Evolutionary conservation across 1,284 basidiomycete species (phyloP).

Genomic region (Sparassis latifolia): DNA sequence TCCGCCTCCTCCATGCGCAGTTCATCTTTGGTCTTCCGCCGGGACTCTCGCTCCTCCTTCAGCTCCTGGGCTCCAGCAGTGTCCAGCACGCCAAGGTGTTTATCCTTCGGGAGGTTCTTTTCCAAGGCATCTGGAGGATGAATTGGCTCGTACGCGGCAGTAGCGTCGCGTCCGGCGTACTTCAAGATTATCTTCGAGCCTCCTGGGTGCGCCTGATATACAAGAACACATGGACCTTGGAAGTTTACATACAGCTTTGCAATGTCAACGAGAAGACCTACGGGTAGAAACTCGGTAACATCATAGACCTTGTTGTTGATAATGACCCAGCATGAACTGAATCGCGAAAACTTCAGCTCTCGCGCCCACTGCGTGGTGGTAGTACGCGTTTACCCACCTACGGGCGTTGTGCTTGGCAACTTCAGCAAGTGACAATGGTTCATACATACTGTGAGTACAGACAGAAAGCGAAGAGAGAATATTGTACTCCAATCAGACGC

Average conservation of each 20-base stretch:
- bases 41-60: conserved; percentile 32
- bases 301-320: conserved; percentile 74
- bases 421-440: conserved; percentile 28
- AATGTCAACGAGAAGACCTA: conserved; percentile 21
- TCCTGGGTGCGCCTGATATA: conserved; percentile 70
- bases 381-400: conserved; percentile 29
- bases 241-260: neutral
- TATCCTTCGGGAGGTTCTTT: conserved; percentile 55
- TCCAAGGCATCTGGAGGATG: conserved; percentile 69
- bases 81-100: conserved; percentile 69
- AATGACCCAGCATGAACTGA: conserved; percentile 82
- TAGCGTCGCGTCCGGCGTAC: conserved; percentile 78
- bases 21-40: conserved; percentile 63
- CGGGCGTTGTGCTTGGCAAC: conserved; percentile 47
- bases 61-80: conserved; percentile 43
- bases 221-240: neutral
- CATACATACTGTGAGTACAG: conserved; percentile 2
- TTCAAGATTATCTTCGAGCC: conserved; percentile 73
- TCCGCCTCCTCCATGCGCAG: conserved; percentile 57
- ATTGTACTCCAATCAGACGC: neutral
- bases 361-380: neutral
- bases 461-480: neutral
- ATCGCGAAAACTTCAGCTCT: neutral
- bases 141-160: conserved; percentile 65
- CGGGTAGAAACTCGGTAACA: conserved; percentile 79